Evolutionary conservation across 805 yeast species (phyloP).

Genomic region (Saccharomycopsis vini): DNA sequence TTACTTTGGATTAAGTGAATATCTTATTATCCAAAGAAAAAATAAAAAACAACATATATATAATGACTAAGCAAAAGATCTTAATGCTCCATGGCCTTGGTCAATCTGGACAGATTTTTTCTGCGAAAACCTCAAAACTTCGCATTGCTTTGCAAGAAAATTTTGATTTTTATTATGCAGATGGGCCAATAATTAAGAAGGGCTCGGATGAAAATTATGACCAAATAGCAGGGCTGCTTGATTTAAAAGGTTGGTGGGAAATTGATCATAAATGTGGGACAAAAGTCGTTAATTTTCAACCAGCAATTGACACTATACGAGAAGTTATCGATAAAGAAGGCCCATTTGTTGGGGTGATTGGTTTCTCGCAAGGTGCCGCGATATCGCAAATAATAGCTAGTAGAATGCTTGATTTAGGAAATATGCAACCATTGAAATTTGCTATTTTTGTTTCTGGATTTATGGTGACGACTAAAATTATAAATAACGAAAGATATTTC

Average conservation of each 20-base stretch:
- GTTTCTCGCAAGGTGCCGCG: constrained; percentile 94
- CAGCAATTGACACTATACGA: constrained; percentile 37
- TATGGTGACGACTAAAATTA: constrained; percentile 31
- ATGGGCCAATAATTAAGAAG: too few relatives aligned
- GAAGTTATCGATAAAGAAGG: constrained; percentile 52
- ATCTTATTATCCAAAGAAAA: too few relatives aligned
- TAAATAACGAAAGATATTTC: constrained; percentile 21
- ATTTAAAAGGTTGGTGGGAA: constrained; percentile 1
- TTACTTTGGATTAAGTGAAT: too few relatives aligned
- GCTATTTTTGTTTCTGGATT: constrained; percentile 71
- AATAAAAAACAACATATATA: too few relatives aligned
- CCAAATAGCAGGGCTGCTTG: too few relatives aligned
- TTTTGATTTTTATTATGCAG: constrained; percentile 64
- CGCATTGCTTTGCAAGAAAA: constrained; percentile 61
- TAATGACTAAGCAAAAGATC: constrained; percentile 32
- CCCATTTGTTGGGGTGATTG: constrained; percentile 82
- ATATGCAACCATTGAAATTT: constrained; percentile 48
- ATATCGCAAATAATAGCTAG: constrained; percentile 62
- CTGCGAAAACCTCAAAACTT: constrained; percentile 81
- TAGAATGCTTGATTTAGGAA: constrained; percentile 44
- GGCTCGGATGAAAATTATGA: too few relatives aligned
- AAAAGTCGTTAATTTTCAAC: too few relatives aligned
- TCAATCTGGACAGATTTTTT: constrained; percentile 74
- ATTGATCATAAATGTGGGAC: neutral
- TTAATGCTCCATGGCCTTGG: constrained; percentile 89